A percentile compares a stretch with the other conserved stretches of the same genome.
phyloP scores from a whole-genome alignment of 2,329 filamentous ascomycete species.

The Aspergillus piperis region DNA sequence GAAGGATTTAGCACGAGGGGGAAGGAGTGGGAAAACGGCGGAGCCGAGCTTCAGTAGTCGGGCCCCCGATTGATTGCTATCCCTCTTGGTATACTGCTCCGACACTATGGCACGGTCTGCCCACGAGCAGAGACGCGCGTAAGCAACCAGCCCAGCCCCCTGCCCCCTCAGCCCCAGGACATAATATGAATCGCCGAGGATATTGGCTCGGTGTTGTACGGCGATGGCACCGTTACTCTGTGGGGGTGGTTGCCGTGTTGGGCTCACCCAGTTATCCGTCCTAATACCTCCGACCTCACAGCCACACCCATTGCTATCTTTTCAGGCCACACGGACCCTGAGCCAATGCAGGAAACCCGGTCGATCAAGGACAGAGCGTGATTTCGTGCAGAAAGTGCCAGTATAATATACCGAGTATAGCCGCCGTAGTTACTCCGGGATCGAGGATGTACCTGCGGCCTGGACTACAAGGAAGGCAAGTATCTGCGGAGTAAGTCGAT shows the following conservation, averaged over 20 bases:
- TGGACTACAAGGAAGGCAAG: neutral
- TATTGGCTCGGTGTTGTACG: neutral
- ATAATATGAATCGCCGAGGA: too few species aligned
- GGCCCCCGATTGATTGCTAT: neutral
- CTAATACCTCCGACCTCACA: too few species aligned
- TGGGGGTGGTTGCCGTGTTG: too few species aligned
- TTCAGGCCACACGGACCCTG: conserved; percentile 15
- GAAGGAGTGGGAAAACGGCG: neutral
- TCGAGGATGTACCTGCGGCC: neutral
- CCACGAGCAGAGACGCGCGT: neutral
- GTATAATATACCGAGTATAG: conserved; percentile 1
- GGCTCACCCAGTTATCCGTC: too few species aligned
- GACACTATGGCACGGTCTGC: conserved; percentile 4
- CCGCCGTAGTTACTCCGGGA: neutral
- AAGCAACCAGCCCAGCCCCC: neutral
- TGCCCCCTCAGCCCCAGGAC: neutral
- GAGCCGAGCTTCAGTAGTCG: neutral
- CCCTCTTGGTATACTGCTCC: conserved; percentile 5
- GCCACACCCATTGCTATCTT: too few species aligned
- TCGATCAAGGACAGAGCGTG: neutral
- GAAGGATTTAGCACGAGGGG: conserved; percentile 4
- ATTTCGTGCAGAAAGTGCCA: neutral
- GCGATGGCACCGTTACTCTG: conserved; percentile 2
- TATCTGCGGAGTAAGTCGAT: too few species aligned
- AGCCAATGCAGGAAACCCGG: conserved; percentile 16